Conservation (phyloP, 2,329 filamentous ascomycete species). For the Stachybotrys elegans region DNA sequence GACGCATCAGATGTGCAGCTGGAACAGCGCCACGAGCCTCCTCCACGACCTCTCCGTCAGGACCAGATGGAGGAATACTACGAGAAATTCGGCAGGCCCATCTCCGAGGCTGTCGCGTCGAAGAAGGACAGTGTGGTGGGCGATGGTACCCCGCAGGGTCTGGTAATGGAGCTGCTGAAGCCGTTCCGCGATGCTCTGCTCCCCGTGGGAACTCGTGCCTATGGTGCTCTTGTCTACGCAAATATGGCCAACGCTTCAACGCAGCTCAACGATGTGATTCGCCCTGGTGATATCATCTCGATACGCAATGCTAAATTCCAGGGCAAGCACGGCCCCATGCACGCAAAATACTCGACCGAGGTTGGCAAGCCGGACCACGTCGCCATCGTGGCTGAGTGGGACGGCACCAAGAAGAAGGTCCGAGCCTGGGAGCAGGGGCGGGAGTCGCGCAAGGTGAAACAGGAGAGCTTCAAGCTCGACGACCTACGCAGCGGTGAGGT, state of each 20-base stretch:
- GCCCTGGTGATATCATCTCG: conserved; percentile 85
- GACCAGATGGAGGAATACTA: conserved; percentile 90
- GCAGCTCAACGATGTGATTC: conserved; percentile 86
- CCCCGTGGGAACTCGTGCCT: conserved; percentile 83
- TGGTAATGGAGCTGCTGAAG: conserved; percentile 75
- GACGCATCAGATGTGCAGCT: conserved; percentile 68
- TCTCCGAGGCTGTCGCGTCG: conserved; percentile 62
- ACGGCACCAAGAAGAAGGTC: conserved; percentile 97
- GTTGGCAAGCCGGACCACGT: conserved; percentile 89
- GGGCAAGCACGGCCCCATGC: conserved; percentile 91
- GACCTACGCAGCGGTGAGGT: conserved; percentile 92
- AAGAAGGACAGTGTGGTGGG: conserved; percentile 79
- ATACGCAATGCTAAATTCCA: conserved; percentile 93
- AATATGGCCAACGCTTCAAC: conserved; percentile 94
- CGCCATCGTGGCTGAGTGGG: conserved; percentile 90
- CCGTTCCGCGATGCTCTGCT: conserved; percentile 68
- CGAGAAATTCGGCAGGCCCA: conserved; percentile 71
- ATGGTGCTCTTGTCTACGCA: conserved; percentile 87
- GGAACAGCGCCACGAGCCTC: conserved; percentile 81
- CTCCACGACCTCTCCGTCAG: conserved; percentile 76
- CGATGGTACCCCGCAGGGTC: conserved; percentile 72
- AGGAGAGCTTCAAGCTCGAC: conserved; percentile 90
- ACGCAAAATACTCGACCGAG: conserved; percentile 85
- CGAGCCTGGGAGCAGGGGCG: conserved; percentile 91
- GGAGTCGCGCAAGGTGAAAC: conserved; percentile 88